Evolutionary conservation across 805 yeast genomes (phyloP).

Genomic region (Kluyveromyces dobzhanskii): DNA sequence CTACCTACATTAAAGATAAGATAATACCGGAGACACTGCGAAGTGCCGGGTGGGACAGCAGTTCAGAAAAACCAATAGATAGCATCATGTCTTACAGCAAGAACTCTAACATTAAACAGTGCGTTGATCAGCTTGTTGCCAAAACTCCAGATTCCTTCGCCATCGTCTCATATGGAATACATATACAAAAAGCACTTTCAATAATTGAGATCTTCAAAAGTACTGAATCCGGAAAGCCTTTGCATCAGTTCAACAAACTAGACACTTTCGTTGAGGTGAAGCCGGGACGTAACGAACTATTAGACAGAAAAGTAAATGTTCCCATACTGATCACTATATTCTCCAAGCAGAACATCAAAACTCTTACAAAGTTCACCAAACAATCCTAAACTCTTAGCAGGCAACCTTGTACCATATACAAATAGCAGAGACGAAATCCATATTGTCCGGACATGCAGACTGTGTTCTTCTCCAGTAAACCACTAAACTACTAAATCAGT

Average conservation of each 20-base stretch:
- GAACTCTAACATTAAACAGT: conserved; percentile 16
- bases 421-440: too few relatives aligned
- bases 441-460: too few relatives aligned
- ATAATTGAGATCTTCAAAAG: conserved; percentile 19
- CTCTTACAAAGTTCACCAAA: conserved; percentile 10
- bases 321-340: conserved; percentile 16
- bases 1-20: conserved; percentile 13
- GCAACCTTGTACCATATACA: too few relatives aligned
- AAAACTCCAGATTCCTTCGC: neutral
- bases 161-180: conserved; percentile 21
- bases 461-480: too few relatives aligned
- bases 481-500: too few relatives aligned
- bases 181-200: conserved; percentile 21
- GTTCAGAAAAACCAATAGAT: neutral
- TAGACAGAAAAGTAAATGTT: conserved; percentile 17
- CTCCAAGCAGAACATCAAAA: conserved; percentile 4
- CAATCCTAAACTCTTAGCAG: conserved; percentile 4
- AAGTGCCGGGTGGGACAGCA: neutral
- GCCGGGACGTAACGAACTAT: conserved; percentile 21
- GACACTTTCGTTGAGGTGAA: conserved; percentile 13
- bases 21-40: conserved; percentile 9
- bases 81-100: conserved; percentile 12
- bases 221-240: neutral
- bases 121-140: conserved; percentile 12
- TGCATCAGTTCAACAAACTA: conserved; percentile 20